Base-by-base conservation (phyloP, 371 early-diverging fungal genomes). In the Dinochytrium kinnereticum region DNA sequence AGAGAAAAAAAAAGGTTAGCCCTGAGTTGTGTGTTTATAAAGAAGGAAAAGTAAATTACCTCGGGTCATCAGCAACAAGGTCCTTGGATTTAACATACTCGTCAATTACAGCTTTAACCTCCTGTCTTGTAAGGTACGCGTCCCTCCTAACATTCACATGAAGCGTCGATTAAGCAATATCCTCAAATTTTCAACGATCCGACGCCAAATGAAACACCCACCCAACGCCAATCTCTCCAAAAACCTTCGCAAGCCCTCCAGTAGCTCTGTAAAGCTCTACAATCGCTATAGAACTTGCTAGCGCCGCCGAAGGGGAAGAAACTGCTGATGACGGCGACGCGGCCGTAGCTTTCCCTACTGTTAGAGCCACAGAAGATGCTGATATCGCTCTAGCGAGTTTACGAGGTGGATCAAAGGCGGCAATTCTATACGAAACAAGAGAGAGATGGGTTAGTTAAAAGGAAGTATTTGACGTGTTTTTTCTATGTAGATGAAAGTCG, bases 51-150 rank as follows among this genome's bases (percentile, higher is more conserved):
- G n/a, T 37, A 31, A 21, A 15, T 37, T 68, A 85, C 80, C 88
- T 84, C 74, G 88, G 91, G 66, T 89, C 89, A 65, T 80, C 78
- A n/a, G 86, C 88, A 0, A 87, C 84, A 17, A 92, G 78, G 2
- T 80, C 74, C 28, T 88, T 82, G 1, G 70, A 76, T 68, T 89
- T 87, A 73, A 90, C 80, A 71, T 92, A 94, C 15, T 82, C 88
- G 38, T 85, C 82, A 2, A 91, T 55, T 1, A 88, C 78, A 1
- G 69, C 61, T 38, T 88, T 87, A 19, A 91, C 79, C 38, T 92
- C 89, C 3, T 81, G 77, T 1, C 84, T 76, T 1, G 85, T 87
- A 70, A 88, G 91, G 44, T 85, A 83, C 26, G 80, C 81, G 64
- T 90, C 89, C 59, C 85, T 88, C 59, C 78, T 73, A 59, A 65